Percentiles rank a stretch among this genome's conserved stretches.
Conservation (phyloP, 2,329 filamentous ascomycete genomes). For the Xylariales sp. region DNA sequence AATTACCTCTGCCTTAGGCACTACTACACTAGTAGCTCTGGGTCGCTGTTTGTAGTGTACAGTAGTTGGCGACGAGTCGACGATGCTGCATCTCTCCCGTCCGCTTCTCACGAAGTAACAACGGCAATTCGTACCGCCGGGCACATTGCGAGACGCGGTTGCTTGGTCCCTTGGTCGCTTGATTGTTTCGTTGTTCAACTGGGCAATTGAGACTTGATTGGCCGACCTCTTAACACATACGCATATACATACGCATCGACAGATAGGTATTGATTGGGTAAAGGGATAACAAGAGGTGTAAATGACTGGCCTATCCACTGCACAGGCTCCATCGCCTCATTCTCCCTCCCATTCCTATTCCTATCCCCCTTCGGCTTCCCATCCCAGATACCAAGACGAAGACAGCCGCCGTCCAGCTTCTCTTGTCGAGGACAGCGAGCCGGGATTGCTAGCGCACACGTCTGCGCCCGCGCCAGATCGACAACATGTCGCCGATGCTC, state of each 20-base stretch:
- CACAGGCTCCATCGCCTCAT: slow-evolving; percentile 39
- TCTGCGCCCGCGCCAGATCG: slow-evolving; percentile 38
- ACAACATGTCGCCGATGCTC: slow-evolving; percentile 48
- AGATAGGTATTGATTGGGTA: slow-evolving; percentile 34
- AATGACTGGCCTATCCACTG: slow-evolving; percentile 40
- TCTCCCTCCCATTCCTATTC: slow-evolving; percentile 8
- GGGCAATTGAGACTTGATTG: slow-evolving; percentile 31
- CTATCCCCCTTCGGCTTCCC: neutral
- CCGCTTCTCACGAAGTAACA: slow-evolving; percentile 29
- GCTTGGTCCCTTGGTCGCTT: slow-evolving; percentile 20
- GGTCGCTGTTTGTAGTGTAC: neutral
- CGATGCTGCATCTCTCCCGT: slow-evolving; percentile 30
- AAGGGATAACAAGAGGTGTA: slow-evolving; percentile 31
- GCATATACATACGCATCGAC: too few relatives aligned
- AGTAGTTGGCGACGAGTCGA: neutral
- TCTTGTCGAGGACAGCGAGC: slow-evolving; percentile 31
- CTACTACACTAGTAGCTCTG: neutral
- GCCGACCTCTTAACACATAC: slow-evolving; percentile 20
- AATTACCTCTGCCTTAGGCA: neutral
- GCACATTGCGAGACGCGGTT: slow-evolving; percentile 27
- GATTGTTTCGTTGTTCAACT: slow-evolving; percentile 3
- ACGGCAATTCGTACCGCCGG: slow-evolving; percentile 19
- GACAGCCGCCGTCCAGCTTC: slow-evolving; percentile 8
- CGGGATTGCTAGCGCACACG: slow-evolving; percentile 38
- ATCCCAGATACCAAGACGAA: neutral